A percentile compares a stretch with the other conserved stretches of the same genome.
Conservation (phyloP, 768 basidiomycete species). For the Naganishia onofrii region DNA sequence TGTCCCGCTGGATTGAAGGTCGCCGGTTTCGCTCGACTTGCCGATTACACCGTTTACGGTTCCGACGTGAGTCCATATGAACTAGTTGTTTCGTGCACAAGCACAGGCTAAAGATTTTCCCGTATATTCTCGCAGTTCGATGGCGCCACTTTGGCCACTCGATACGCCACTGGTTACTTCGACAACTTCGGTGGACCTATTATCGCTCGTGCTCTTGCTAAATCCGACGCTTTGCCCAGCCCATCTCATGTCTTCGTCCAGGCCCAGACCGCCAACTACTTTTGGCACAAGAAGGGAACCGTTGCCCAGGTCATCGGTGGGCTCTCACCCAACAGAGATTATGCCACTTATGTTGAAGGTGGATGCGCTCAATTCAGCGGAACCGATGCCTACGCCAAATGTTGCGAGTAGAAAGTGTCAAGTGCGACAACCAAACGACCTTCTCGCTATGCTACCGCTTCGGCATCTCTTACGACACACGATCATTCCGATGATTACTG, state of each 20-base stretch:
- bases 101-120: too few species aligned
- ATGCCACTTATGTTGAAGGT: slow-evolving; percentile 1
- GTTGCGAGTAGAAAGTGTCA: not conserved
- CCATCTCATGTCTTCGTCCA: not conserved
- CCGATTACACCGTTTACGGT: slow-evolving; percentile 9
- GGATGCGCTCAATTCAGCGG: not conserved
- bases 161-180: not conserved
- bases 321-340: not conserved
- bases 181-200: slow-evolving; percentile 21
- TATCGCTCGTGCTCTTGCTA: slow-evolving; percentile 4
- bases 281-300: not conserved
- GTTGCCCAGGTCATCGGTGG: not conserved
- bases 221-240: not conserved
- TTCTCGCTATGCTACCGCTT: too few species aligned
- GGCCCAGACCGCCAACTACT: slow-evolving; percentile 18
- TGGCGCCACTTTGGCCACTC: not conserved
- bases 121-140: not conserved
- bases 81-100: not conserved
- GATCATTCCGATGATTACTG: too few species aligned
- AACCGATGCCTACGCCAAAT: not conserved
- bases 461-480: too few species aligned
- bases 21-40: slow-evolving; percentile 12
- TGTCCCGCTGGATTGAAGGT: slow-evolving; percentile 9
- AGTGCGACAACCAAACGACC: too few species aligned
- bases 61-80: not conserved